Evolutionary conservation across 495 filamentous ascomycete genomes (phyloP).

Genomic region (Penicillium dipodomyicola): DNA sequence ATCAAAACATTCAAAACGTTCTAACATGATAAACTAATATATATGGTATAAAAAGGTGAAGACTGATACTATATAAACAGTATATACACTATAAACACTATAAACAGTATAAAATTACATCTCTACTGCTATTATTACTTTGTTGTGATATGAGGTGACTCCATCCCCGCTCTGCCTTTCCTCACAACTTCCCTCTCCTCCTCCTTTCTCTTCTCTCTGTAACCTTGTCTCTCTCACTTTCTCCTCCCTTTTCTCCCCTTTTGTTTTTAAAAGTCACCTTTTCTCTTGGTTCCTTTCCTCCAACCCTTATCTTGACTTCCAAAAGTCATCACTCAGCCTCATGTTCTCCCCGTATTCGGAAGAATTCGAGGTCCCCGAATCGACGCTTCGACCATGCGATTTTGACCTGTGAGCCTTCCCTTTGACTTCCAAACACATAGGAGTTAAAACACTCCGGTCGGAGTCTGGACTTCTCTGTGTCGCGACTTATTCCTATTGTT

Average conservation of each 20-base stretch:
- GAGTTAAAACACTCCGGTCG: conserved; percentile 16
- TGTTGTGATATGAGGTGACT: conserved; percentile 32
- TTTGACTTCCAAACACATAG: conserved; percentile 18
- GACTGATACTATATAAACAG: background rate
- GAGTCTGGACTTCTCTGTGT: conserved; percentile 20
- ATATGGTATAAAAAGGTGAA: background rate
- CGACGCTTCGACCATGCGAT: conserved; percentile 34
- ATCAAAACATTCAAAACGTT: background rate
- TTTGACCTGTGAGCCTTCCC: conserved; percentile 33
- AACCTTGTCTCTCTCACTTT: conserved; percentile 18
- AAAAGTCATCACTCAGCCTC: conserved; percentile 22
- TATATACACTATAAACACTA: background rate
- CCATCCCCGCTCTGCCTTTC: conserved; percentile 30
- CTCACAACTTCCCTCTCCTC: conserved; percentile 10
- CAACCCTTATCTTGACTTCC: conserved; percentile 18
- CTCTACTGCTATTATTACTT: conserved; percentile 8
- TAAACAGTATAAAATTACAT: background rate
- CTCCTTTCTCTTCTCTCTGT: conserved; percentile 11
- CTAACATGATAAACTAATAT: background rate
- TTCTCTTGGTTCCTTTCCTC: conserved; percentile 8
- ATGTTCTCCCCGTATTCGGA: conserved; percentile 38
- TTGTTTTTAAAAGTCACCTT: conserved; percentile 11
- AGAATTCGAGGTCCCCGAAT: conserved; percentile 36
- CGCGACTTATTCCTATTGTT: conserved; percentile 27
- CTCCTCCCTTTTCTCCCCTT: conserved; percentile 21